phyloP scores from a whole-genome alignment of 1,284 basidiomycete species.

The Thecaphora frezii region DNA sequence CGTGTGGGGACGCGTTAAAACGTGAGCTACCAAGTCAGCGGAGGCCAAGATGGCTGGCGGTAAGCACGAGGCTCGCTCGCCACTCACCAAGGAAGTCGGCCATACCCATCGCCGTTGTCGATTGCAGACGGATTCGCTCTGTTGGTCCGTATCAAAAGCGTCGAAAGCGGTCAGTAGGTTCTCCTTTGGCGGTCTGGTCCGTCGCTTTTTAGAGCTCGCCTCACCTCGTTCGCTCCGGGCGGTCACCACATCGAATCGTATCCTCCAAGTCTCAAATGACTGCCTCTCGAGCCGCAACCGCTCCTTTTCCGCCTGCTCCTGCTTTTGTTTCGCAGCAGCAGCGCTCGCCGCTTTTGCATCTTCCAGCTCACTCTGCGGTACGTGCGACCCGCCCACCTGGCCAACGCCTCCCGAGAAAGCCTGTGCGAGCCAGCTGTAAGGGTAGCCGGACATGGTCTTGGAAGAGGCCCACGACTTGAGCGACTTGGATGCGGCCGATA shows the following conservation, averaged over 20 bases:
- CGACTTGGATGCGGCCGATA: not conserved
- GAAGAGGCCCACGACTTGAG: slow-evolving; percentile 18
- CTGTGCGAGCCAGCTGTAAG: slow-evolving; percentile 25
- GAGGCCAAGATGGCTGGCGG: no score
- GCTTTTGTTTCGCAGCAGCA: not conserved
- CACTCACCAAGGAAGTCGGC: slow-evolving; percentile 2
- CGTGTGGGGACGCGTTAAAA: not conserved
- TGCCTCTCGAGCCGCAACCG: not conserved
- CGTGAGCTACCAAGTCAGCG: no score
- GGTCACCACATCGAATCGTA: slow-evolving; percentile 5
- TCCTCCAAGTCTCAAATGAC: slow-evolving; percentile 15
- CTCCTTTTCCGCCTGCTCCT: not conserved
- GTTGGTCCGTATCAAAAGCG: not conserved
- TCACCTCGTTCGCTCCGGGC: slow-evolving; percentile 1
- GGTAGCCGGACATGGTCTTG: slow-evolving; percentile 6
- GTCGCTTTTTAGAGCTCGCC: not conserved
- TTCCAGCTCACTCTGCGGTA: not conserved
- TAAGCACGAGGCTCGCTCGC: no score
- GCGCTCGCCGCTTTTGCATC: not conserved
- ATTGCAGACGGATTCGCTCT: not conserved
- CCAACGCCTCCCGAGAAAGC: slow-evolving; percentile 26
- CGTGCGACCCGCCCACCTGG: slow-evolving; percentile 5
- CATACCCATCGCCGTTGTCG: not conserved
- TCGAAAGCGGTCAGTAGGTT: no score
- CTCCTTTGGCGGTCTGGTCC: no score